These are phyloP conservation scores for Uronychia binucleata DNA, from an alignment of 73 alveolate species.

Conservation along the genomic window DNA sequence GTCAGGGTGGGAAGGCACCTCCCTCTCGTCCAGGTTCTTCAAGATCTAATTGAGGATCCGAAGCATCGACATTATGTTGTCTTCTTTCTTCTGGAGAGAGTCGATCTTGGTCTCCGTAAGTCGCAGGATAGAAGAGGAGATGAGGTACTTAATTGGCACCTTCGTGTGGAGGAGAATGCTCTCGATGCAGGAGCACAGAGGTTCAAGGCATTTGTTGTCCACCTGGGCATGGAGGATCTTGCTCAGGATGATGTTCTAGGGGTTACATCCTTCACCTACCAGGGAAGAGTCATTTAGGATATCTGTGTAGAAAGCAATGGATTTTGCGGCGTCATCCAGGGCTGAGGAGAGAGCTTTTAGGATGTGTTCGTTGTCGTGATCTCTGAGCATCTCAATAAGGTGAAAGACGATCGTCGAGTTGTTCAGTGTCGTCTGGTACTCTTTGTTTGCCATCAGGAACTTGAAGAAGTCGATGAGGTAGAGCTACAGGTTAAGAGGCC, in stretches of 20 bases:
- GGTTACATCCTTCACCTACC: too few species aligned
- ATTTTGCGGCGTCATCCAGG: constrained; percentile 41
- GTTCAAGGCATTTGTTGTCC: constrained; percentile 42
- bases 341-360: constrained; percentile 37
- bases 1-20: constrained; percentile 12
- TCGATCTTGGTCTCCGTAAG: constrained; percentile 38
- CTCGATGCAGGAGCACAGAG: constrained; percentile 27
- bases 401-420: constrained; percentile 23
- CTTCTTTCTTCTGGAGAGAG: constrained; percentile 10
- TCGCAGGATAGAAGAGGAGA: constrained; percentile 31
- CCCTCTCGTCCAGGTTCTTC: constrained; percentile 18
- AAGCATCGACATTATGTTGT: constrained; percentile 9
- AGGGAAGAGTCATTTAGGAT: constrained; percentile 45
- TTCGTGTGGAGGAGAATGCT: constrained; percentile 36
- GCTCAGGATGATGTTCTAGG: constrained; percentile 12
- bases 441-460: constrained; percentile 24
- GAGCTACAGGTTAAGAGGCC: neutral
- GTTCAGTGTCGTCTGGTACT: constrained; percentile 17
- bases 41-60: constrained; percentile 18
- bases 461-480: constrained; percentile 50
- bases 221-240: constrained; percentile 26
- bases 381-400: constrained; percentile 33
- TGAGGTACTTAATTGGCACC: constrained; percentile 41
- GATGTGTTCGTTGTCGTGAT: constrained; percentile 40
- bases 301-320: constrained; percentile 47